Evolutionary conservation across 1,139 yeast species (phyloP).

Genomic region (Barnettozyma hawaiiensis): DNA sequence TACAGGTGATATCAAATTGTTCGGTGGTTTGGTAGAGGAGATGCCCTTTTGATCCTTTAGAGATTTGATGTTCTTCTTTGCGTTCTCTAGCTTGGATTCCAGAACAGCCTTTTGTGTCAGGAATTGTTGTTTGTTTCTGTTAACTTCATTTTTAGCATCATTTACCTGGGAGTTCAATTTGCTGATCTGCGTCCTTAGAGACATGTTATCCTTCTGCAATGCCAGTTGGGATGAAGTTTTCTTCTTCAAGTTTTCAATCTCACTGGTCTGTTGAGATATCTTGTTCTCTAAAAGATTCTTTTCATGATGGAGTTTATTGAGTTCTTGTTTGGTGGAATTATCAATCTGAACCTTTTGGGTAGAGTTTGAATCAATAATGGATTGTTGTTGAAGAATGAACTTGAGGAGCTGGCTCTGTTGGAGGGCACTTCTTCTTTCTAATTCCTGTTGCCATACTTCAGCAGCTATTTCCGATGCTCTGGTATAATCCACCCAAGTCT

Average conservation of each 20-base stretch:
- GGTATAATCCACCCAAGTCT: slow-evolving; percentile 4
- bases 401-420: slow-evolving; percentile 17
- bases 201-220: slow-evolving; percentile 21
- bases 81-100: slow-evolving; percentile 33
- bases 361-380: slow-evolving; percentile 9
- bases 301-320: slow-evolving; percentile 19
- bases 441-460: slow-evolving; percentile 13
- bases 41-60: slow-evolving; percentile 15
- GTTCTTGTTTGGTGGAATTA: slow-evolving; percentile 16
- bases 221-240: slow-evolving; percentile 15
- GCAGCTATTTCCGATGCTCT: slow-evolving; percentile 8
- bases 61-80: slow-evolving; percentile 27
- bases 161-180: slow-evolving; percentile 20
- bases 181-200: slow-evolving; percentile 20
- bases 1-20: slow-evolving; percentile 6
- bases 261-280: slow-evolving; percentile 13
- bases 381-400: slow-evolving; percentile 18
- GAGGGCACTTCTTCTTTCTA: slow-evolving; percentile 16
- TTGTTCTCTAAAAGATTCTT: slow-evolving; percentile 23
- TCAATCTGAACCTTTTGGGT: slow-evolving; percentile 14
- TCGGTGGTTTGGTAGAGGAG: not conserved
- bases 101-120: slow-evolving; percentile 30
- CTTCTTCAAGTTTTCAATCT: slow-evolving; percentile 23
- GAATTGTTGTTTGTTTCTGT: slow-evolving; percentile 23
- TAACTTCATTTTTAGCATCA: slow-evolving; percentile 17